Evolutionary conservation across 2,329 filamentous ascomycete genomes (phyloP), one percentile per base, ranked within the genome.

Genomic region (Reticulascus tulasneorum): DNA sequence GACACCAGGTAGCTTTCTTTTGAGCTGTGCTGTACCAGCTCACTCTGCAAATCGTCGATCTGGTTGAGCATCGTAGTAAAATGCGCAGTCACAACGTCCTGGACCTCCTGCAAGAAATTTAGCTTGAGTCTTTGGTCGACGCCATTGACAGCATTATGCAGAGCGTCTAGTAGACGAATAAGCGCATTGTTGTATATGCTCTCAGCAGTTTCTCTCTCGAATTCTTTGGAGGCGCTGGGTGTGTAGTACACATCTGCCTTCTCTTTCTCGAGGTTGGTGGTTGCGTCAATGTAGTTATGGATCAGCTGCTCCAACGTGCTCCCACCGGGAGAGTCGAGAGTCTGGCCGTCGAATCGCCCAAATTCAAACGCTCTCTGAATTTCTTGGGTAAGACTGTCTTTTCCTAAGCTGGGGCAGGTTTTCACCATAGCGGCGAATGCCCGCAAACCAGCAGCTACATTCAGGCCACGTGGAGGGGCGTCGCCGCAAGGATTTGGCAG

Each of bases 401-500:
- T 7, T 7, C 12, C 25, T n/a, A 27, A 16, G 25, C 7, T 6
- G 25, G 7, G n/a, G 7, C 8, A 16, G 7, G 13, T n/a, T 16
- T 27, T 27, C n/a, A 27, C 12, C 8, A 27, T 7, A 16, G 25
- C 7, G 25, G 7, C 7, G 7, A 27, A 16, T 16, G 13, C 7
- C 12, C 17, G 7, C 12, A 27, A 16, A 16, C 25, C 13, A 7
- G 7, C 12, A 16, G 25, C 25, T n/a, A 16, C 25, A 16, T 27
- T 27, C n/a, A 27, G 7, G 7, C n/a, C 7, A 16, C 6, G 6
- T n/a, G 25, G 17, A 16, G 25, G 25, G 7, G 25, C 25, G 25
- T 27, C 25, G 25, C 25, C 25, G 25, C 25, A 27, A 16, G 63
- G 64, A 35, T 67, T 67, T 1, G 63, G 64, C 6, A 68, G 48